Evolutionary conservation across 2,329 filamentous ascomycete species (phyloP), one percentile per base, ranked within the genome.

Genomic region (Alternaria brassicicola): DNA sequence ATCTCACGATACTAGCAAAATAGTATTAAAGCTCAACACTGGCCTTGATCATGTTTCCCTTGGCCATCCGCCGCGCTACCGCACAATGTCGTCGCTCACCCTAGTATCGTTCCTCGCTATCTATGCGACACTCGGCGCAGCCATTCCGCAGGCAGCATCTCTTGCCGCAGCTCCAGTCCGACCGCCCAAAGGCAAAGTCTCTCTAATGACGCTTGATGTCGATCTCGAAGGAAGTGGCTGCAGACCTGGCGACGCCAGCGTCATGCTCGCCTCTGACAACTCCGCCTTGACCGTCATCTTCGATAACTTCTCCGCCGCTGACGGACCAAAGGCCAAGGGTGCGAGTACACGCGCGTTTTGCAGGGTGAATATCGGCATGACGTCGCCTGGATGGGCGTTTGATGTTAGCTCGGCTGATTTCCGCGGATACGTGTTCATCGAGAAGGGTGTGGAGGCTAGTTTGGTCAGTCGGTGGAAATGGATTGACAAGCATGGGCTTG

Each of bases 381-480:
- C 54, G 19, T 57, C 52, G 9, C 64, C 68, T 2, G 69, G 69
- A 3, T 72, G 68, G 67, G 65, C 68, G 3, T 72, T 72, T 43
- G 65, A 71, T 55, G 60, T 72, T 17, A 41, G 42, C 6, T 61
- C 60, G 6, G 64, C 70, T 15, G 69, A 72, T 46, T 72, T 72
- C 23, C 47, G 67, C 17, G 65, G 67, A 3, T 70, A 68, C 46
- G 61, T 71, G 17, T 64, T 63, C 17, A 21, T 71, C 5, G 62
- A 58, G 15, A 60, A 62, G 41, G 67, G 57, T 0, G 60, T 62
- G n/a, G 17, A 38, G 9, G 60, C 60, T 33, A 72, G 68, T 47
- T 53, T 73, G 23, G 68, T 71, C 10, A 70, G 64, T 51, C 41
- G 69, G 17, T 73, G 70, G 70, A 72, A 73, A 47, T 73, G 69